Percentiles rank a stretch among this genome's conserved stretches.
Evolutionary conservation across 192 early-diverging fungal species (phyloP).

Genomic region (Geosiphon pyriformis): DNA sequence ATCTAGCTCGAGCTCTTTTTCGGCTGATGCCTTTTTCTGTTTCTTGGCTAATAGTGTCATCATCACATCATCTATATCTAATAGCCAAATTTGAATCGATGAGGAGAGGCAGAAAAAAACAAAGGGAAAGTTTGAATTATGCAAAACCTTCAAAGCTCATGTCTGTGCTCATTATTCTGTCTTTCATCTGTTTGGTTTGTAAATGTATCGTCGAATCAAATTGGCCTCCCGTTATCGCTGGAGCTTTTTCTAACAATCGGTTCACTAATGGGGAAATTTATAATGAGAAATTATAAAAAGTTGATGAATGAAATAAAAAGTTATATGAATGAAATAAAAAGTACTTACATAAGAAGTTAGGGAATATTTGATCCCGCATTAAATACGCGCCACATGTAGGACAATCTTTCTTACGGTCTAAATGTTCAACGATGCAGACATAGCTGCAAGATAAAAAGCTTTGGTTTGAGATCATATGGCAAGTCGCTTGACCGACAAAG

Average conservation of each 20-base stretch:
- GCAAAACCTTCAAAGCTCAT: not conserved
- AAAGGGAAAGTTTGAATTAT: not conserved
- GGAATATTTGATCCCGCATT: conserved; percentile 65
- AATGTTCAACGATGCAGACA: conserved; percentile 67
- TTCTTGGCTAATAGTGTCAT: conserved; percentile 57
- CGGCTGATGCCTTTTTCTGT: conserved; percentile 47
- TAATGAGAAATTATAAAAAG: not conserved
- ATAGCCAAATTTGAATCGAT: not conserved
- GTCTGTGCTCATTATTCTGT: conserved; percentile 29
- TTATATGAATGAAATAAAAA: not conserved
- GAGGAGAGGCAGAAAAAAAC: not conserved
- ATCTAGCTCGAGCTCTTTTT: conserved; percentile 52
- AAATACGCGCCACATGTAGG: conserved; percentile 63
- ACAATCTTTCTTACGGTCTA: conserved; percentile 53
- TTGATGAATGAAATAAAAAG: conserved; percentile 1
- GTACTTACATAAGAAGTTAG: conserved; percentile 72
- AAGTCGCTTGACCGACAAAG: too few relatives aligned
- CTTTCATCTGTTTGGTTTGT: conserved; percentile 25
- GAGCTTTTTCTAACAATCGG: conserved; percentile 29
- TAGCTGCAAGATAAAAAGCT: too few relatives aligned
- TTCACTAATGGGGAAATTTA: conserved; percentile 37
- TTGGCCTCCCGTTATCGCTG: conserved; percentile 8
- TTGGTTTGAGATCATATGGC: too few relatives aligned
- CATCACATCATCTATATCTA: conserved; percentile 63
- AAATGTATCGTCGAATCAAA: conserved; percentile 12